These are phyloP conservation scores for Hanseniaspora pseudoguilliermondii DNA, from an alignment of 805 yeast species.

Conservation along the genomic window DNA sequence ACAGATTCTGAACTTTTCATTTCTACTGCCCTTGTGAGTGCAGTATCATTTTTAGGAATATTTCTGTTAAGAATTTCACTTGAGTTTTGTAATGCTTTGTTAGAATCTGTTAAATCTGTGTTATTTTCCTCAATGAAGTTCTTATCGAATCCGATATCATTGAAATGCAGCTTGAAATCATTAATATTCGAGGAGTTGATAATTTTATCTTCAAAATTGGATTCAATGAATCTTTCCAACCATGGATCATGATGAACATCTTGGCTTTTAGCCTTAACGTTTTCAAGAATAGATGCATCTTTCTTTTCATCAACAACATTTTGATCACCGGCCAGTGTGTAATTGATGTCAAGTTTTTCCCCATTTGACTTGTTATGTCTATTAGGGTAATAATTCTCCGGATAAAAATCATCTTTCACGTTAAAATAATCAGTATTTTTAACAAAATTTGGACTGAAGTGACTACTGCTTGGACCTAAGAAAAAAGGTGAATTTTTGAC, in stretches of 20 bases:
- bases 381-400: slow-evolving; percentile 1
- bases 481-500: slow-evolving; percentile 10
- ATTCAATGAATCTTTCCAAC: slow-evolving; percentile 56
- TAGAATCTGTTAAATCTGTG: background rate
- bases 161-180: slow-evolving; percentile 27
- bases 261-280: background rate
- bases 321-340: background rate
- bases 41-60: background rate
- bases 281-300: background rate
- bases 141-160: slow-evolving; percentile 45
- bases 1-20: background rate
- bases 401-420: slow-evolving; percentile 12
- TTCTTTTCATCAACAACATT: background rate
- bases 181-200: slow-evolving; percentile 27
- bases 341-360: background rate
- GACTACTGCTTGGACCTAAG: background rate
- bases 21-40: background rate
- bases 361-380: background rate
- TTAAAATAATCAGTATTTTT: slow-evolving; percentile 2
- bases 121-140: background rate
- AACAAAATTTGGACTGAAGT: background rate
- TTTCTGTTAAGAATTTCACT: background rate
- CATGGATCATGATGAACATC: slow-evolving; percentile 30
- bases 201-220: slow-evolving; percentile 51
- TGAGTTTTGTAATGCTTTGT: background rate